A percentile compares a stretch with the other conserved stretches of the same genome.
These are phyloP conservation scores for Cercospora sp. DNA, from an alignment of 2,329 filamentous ascomycete genomes.

Conservation along the genomic window DNA sequence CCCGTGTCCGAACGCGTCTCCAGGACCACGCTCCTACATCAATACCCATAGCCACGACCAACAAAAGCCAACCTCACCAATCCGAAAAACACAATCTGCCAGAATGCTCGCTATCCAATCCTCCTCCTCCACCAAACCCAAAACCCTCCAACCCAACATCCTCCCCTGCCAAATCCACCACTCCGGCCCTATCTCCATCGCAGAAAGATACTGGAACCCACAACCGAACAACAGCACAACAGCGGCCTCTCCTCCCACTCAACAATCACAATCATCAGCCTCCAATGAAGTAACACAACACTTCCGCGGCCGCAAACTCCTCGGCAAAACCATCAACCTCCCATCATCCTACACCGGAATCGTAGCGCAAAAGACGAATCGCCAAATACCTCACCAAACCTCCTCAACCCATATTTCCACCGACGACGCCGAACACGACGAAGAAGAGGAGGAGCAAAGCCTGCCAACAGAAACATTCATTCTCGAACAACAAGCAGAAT, in stretches of 20 bases:
- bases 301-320: conserved; percentile 77
- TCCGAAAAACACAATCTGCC: not conserved
- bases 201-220: conserved; percentile 68
- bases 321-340: conserved; percentile 64
- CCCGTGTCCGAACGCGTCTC: not conserved
- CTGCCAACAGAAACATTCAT: conserved; percentile 53
- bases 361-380: conserved; percentile 33
- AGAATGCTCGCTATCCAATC: conserved; percentile 49
- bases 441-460: conserved; percentile 47
- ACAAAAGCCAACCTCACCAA: not conserved
- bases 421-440: conserved; percentile 42
- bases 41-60: not conserved
- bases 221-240: conserved; percentile 38
- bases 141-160: conserved; percentile 63
- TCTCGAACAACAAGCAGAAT: conserved; percentile 65
- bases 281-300: conserved; percentile 53
- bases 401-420: not conserved
- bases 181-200: conserved; percentile 67
- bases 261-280: conserved; percentile 8
- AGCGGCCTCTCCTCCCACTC: not conserved
- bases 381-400: conserved; percentile 17
- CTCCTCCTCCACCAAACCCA: conserved; percentile 23
- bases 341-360: conserved; percentile 66
- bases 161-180: conserved; percentile 80
- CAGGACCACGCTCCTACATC: not conserved